A percentile compares a stretch with the other conserved stretches of the same genome.
Conservation (phyloP, 768 basidiomycete species). For the Lentinus tigrinus region DNA sequence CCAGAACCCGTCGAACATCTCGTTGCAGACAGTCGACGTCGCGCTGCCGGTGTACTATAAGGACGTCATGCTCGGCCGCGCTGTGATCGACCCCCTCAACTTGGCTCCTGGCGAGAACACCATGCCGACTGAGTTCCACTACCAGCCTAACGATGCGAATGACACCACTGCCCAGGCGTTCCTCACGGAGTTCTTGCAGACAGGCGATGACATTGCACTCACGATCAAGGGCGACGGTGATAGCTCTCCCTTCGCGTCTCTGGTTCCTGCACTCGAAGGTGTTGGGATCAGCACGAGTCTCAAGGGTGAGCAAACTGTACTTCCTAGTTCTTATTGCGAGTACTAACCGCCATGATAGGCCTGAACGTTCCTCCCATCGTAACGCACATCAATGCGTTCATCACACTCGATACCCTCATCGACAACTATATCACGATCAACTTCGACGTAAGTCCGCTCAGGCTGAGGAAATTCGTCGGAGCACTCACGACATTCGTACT, state of each 20-base stretch:
- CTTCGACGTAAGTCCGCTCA: slow-evolving; percentile 17
- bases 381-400: slow-evolving; percentile 51
- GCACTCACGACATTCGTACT: slow-evolving; percentile 37
- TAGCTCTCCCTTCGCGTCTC: slow-evolving; percentile 62
- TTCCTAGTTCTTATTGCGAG: slow-evolving; percentile 12
- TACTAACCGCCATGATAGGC: slow-evolving; percentile 21
- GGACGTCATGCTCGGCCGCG: slow-evolving; percentile 55
- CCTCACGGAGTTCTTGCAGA: slow-evolving; percentile 59
- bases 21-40: slow-evolving; percentile 56
- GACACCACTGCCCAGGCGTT: slow-evolving; percentile 67
- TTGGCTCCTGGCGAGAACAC: slow-evolving; percentile 58
- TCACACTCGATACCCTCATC: slow-evolving; percentile 49
- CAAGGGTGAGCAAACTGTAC: slow-evolving; percentile 30
- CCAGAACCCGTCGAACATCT: slow-evolving; percentile 68
- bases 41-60: slow-evolving; percentile 59
- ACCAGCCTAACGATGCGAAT: slow-evolving; percentile 62
- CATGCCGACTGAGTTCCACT: slow-evolving; percentile 62
- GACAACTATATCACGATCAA: slow-evolving; percentile 12
- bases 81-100: slow-evolving; percentile 56
- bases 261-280: slow-evolving; percentile 54
- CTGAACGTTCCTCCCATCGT: slow-evolving; percentile 57
- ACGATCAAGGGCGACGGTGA: slow-evolving; percentile 57
- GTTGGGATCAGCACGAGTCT: slow-evolving; percentile 50
- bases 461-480: no score
- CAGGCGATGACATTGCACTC: slow-evolving; percentile 44